Percentiles rank a stretch among this genome's conserved stretches.
phyloP scores from a whole-genome alignment of 2,329 filamentous ascomycete genomes.

The Diatrype stigma region DNA sequence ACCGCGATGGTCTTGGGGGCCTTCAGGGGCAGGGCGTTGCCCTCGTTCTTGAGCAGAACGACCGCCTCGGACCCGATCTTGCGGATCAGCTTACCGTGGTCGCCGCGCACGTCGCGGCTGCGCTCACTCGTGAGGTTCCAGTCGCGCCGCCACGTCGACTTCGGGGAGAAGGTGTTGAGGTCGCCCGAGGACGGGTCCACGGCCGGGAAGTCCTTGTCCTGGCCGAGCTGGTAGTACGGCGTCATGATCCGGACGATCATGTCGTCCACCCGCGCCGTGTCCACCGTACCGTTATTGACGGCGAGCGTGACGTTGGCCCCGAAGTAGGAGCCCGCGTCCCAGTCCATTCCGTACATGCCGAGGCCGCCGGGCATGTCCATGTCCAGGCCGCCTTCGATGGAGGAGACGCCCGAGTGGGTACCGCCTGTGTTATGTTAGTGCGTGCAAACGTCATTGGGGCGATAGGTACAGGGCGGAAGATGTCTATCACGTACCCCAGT shows the following conservation, averaged over 20 bases:
- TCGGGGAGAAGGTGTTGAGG: constrained; percentile 46
- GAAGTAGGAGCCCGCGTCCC: constrained; percentile 28
- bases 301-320: constrained; percentile 41
- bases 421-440: constrained; percentile 13
- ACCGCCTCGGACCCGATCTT: constrained; percentile 55
- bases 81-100: constrained; percentile 52
- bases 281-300: constrained; percentile 44
- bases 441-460: no score
- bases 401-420: constrained; percentile 35
- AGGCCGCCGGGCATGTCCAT: constrained; percentile 48
- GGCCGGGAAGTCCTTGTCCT: constrained; percentile 42
- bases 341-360: constrained; percentile 26
- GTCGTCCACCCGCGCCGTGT: constrained; percentile 37
- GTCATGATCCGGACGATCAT: constrained; percentile 52
- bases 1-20: constrained; percentile 53
- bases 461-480: no score
- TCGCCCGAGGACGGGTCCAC: constrained; percentile 41
- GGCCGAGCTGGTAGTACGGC: constrained; percentile 45
- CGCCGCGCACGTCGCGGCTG: constrained; percentile 47
- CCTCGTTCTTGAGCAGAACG: constrained; percentile 69
- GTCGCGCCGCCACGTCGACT: constrained; percentile 38
- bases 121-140: constrained; percentile 45
- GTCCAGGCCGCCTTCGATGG: constrained; percentile 44
- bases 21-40: constrained; percentile 55
- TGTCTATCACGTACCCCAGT: constrained; percentile 31